These are phyloP conservation scores for Nothophaeocryptopus gaeumannii DNA, from an alignment of 2,329 filamentous ascomycete species.

Conservation along the genomic window DNA sequence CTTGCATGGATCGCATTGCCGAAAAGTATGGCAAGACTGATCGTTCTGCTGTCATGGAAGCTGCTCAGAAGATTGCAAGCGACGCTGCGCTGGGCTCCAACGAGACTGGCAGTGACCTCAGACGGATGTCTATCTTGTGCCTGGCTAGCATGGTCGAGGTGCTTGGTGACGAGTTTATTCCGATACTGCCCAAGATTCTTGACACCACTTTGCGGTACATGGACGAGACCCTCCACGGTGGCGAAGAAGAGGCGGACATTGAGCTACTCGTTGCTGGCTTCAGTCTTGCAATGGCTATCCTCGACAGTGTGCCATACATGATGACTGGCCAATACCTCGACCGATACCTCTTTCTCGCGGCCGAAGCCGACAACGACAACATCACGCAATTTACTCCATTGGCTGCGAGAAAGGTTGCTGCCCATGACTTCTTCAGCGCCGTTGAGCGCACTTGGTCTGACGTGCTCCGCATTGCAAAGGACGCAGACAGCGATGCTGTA, in stretches of 20 bases:
- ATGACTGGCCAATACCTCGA: slow-evolving; percentile 73
- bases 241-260: slow-evolving; percentile 41
- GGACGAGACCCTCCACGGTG: slow-evolving; percentile 56
- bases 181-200: slow-evolving; percentile 73
- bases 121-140: slow-evolving; percentile 81
- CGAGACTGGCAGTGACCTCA: slow-evolving; percentile 67
- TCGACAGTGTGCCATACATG: slow-evolving; percentile 86
- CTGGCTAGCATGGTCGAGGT: slow-evolving; percentile 87
- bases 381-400: slow-evolving; percentile 62
- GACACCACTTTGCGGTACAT: slow-evolving; percentile 71
- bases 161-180: slow-evolving; percentile 79
- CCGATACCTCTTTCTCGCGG: slow-evolving; percentile 68
- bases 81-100: slow-evolving; percentile 71
- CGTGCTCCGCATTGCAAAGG: slow-evolving; percentile 53
- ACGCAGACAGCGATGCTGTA: slow-evolving; percentile 34
- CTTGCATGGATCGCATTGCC: slow-evolving; percentile 86
- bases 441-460: slow-evolving; percentile 69
- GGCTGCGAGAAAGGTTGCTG: slow-evolving; percentile 72
- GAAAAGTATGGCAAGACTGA: slow-evolving; percentile 96
- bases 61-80: slow-evolving; percentile 74
- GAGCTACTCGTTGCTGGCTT: slow-evolving; percentile 45
- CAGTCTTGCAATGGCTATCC: slow-evolving; percentile 72
- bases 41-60: slow-evolving; percentile 68
- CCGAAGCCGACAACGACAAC: slow-evolving; percentile 52
- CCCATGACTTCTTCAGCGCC: slow-evolving; percentile 71